Evolutionary conservation across 2,329 filamentous ascomycete genomes (phyloP), one percentile per base, ranked within the genome.

Genomic region (Penicillium sp.): DNA sequence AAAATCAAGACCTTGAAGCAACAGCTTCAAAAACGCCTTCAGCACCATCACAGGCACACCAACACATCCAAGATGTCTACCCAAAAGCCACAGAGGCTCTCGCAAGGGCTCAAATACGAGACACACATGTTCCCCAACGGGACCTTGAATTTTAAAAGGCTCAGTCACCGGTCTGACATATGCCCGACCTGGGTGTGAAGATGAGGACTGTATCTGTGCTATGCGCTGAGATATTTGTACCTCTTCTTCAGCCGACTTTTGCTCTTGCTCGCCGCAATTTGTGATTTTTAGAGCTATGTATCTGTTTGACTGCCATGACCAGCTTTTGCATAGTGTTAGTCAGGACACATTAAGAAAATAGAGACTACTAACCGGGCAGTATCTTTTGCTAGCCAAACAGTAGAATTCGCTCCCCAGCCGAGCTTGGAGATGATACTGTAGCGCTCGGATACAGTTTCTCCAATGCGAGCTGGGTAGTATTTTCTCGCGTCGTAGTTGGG

Each of bases 281-380:
- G 47, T 47, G 38, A 57, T 47, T 28, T 57, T 57, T 28, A 57
- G 18, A 47, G 55, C 42, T 28, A 52, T 40, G 38, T 52, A 57
- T 52, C 42, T 30, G 24, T 47, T 35, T 52, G 55, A 30, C n/a
- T 52, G 55, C 61, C 60, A 63, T 14, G 30, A 7, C 59, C 59
- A 62, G 8, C 61, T 61, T 59, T n/a, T n/a, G n/a, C 6, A 70
- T 71, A 21, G 71, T 72, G 62, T 81, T 71, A 9, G 75, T 77
- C 16, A n/a, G n/a, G n/a, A n/a, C n/a, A n/a, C n/a, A n/a, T n/a
- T n/a, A n/a, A n/a, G n/a, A n/a, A n/a, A n/a, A n/a, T n/a, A n/a
- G n/a, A n/a, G n/a, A n/a, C n/a, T n/a, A n/a, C n/a, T n/a, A n/a
- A n/a, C n/a, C n/a, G n/a, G n/a, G n/a, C n/a, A n/a, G n/a, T n/a